phyloP scores from a whole-genome alignment of 2,329 filamentous ascomycete genomes.

The Talaromyces sp. region DNA sequence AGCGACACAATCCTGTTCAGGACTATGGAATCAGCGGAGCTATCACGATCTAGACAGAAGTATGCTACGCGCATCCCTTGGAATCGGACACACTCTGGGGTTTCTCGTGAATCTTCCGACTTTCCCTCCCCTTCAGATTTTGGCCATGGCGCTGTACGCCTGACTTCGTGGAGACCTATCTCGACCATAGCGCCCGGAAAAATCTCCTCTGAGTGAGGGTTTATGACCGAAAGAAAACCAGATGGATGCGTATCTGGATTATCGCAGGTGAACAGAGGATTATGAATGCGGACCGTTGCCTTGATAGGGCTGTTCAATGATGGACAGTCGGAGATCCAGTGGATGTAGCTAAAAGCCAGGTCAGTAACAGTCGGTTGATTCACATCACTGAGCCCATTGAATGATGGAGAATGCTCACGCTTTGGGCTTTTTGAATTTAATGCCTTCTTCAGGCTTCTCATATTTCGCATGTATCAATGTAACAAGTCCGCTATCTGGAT shows the following conservation, averaged over 20 bases:
- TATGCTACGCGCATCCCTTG: slow-evolving; percentile 87
- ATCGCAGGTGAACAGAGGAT: slow-evolving; percentile 78
- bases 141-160: slow-evolving; percentile 70
- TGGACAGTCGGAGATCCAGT: slow-evolving; percentile 75
- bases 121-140: slow-evolving; percentile 57
- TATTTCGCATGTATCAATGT: slow-evolving; percentile 61
- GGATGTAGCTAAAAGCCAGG: slow-evolving; percentile 53
- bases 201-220: slow-evolving; percentile 76
- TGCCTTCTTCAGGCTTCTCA: slow-evolving; percentile 61
- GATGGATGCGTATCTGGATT: slow-evolving; percentile 72
- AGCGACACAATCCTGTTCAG: slow-evolving; percentile 87
- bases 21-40: slow-evolving; percentile 70
- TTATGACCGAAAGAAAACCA: slow-evolving; percentile 78
- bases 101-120: slow-evolving; percentile 2
- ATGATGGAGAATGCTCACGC: slow-evolving; percentile 47
- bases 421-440: slow-evolving; percentile 60
- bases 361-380: slow-evolving; percentile 22
- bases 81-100: slow-evolving; percentile 74
- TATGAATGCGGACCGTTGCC: slow-evolving; percentile 72
- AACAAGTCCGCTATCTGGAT: slow-evolving; percentile 57
- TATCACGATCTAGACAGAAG: slow-evolving; percentile 76
- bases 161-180: slow-evolving; percentile 73
- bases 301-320: slow-evolving; percentile 54
- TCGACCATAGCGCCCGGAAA: slow-evolving; percentile 75
- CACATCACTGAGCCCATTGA: neutral